Base-by-base conservation (phyloP, 177 flowering plant species). In the Vitis hybrid region DNA sequence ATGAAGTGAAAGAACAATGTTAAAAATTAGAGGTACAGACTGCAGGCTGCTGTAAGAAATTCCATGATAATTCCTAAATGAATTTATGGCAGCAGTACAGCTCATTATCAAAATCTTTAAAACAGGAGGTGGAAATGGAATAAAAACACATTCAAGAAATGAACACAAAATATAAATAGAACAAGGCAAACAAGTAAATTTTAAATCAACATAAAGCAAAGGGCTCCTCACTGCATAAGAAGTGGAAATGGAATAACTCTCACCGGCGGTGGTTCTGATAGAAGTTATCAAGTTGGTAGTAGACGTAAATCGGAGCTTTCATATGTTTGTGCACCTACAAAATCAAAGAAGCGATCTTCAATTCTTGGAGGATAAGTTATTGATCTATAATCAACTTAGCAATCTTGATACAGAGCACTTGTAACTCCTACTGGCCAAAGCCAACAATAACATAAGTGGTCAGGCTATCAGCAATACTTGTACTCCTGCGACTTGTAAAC, bases 201-300 rank as follows among this genome's bases (percentile, higher is more conserved):
- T 11, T 54, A 49, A 22, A 50, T n/a, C 2, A 8, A 38, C 1
- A 2, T 51, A 22, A 47, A 57, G 20, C 6, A 62, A 59, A 18
- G 44, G 18, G 47, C 50, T 38, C 58, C 70, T 60, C 28, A 52
- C 53, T 49, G 59, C 14, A 58, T 50, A 47, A 69, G 31, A 47
- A 31, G 63, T 13, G 10, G 52, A 49, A 56, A 56, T 24, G 59
- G 59, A 62, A 64, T 58, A 67, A 64, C 28, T 58, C 85, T 75
- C 69, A 91, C 97, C 96, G 76, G 44, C 97, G 83, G 68, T 92
- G 97, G 75, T 91, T 92, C 77, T 92, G 96, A 79, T 92, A 92
- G 79, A 75, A 92, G 78, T 86, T 91, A 73, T 92, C 95, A 54
- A 92, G 92, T 75, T 92, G 89, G 77, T 92, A 92, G 69, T 92